Conservation (phyloP, 2,329 filamentous ascomycete genomes). For the Sporothrix inflata region DNA sequence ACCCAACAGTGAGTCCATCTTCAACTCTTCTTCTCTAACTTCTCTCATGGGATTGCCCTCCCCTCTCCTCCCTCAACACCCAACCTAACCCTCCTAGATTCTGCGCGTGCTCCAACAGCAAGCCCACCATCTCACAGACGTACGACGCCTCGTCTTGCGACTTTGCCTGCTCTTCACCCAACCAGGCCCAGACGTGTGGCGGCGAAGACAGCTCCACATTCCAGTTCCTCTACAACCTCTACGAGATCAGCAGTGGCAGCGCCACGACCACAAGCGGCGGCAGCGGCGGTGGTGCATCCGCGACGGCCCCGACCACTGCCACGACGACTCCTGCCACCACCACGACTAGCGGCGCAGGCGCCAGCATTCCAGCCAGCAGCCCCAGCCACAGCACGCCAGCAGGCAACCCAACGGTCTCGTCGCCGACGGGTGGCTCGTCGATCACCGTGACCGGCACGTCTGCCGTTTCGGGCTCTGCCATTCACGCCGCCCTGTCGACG, state of each 20-base stretch:
- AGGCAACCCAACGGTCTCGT: neutral
- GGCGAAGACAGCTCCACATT: slow-evolving; percentile 31
- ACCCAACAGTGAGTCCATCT: slow-evolving; percentile 28
- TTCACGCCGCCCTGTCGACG: neutral
- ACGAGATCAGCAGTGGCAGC: slow-evolving; percentile 12
- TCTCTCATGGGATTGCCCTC: neutral
- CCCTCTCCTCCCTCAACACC: neutral
- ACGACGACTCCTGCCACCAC: neutral
- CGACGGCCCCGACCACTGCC: neutral
- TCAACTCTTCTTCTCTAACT: neutral
- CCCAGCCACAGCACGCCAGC: neutral
- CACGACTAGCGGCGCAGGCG: neutral
- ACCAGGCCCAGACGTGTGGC: slow-evolving; percentile 30
- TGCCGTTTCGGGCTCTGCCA: neutral
- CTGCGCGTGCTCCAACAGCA: slow-evolving; percentile 28
- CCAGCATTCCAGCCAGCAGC: slow-evolving; percentile 16
- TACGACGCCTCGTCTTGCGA: slow-evolving; percentile 31
- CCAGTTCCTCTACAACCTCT: slow-evolving; percentile 34
- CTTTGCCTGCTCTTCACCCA: slow-evolving; percentile 30
- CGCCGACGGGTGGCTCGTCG: neutral
- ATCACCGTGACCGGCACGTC: neutral
- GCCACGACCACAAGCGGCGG: neutral
- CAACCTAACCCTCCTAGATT: slow-evolving; percentile 30
- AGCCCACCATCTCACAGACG: slow-evolving; percentile 32
- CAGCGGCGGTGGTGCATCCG: neutral